These are phyloP conservation scores for Lippia alba DNA, from an alignment of 305 asterid species.

Conservation along the genomic window DNA sequence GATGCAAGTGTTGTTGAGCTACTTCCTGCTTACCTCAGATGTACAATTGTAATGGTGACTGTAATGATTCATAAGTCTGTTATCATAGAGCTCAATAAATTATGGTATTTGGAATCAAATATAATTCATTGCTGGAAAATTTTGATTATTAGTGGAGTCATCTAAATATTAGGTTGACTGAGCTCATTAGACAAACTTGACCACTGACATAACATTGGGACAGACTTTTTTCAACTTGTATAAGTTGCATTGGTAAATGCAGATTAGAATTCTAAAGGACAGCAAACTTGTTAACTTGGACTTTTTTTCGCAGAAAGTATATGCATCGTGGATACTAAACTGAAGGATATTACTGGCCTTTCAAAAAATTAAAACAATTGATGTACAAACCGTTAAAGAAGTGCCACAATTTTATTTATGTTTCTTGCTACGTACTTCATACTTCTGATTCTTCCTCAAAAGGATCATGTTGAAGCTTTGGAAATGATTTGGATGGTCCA, in stretches of 20 bases:
- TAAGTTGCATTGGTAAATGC: neutral
- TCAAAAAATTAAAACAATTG: neutral
- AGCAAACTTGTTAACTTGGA: constrained; percentile 5
- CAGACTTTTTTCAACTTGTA: neutral
- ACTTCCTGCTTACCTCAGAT: constrained; percentile 3
- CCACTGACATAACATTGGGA: constrained; percentile 6
- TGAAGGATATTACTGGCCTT: neutral
- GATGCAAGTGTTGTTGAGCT: neutral
- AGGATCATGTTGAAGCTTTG: neutral
- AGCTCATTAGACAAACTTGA: constrained; percentile 11
- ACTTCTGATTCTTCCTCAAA: too few species aligned
- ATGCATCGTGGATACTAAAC: neutral
- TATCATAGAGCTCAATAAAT: too few species aligned
- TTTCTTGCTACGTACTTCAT: neutral
- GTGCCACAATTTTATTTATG: neutral
- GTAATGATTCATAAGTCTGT: neutral
- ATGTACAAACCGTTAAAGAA: constrained; percentile 6
- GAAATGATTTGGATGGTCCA: constrained; percentile 2
- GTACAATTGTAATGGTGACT: constrained; percentile 2
- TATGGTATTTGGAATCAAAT: neutral
- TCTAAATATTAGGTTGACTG: neutral
- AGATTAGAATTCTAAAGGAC: constrained; percentile 1
- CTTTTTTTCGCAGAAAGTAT: neutral
- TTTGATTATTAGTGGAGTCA: neutral
- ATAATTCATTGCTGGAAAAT: neutral